Evolutionary conservation across 2,329 filamentous ascomycete genomes (phyloP).

Genomic region (Tolypocladium tundrense): DNA sequence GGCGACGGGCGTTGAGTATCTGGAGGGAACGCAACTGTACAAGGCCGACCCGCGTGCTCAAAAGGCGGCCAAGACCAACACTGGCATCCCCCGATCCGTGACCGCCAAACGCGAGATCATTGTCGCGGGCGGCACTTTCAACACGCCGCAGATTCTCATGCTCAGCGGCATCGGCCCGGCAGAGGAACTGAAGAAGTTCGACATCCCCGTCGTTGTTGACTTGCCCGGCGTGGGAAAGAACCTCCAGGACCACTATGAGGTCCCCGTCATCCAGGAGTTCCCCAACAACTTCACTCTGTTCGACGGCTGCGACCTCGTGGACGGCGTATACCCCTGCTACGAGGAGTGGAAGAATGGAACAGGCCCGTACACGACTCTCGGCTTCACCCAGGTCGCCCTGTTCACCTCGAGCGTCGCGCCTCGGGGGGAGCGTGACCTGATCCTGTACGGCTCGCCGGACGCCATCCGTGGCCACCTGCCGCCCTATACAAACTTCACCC

Average conservation of each 20-base stretch:
- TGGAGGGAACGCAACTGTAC: constrained; percentile 15
- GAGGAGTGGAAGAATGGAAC: neutral
- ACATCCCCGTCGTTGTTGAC: constrained; percentile 33
- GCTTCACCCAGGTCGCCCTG: neutral
- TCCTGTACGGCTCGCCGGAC: neutral
- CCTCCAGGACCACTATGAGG: constrained; percentile 43
- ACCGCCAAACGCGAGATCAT: constrained; percentile 34
- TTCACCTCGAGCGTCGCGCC: neutral
- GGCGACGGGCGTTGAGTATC: constrained; percentile 21
- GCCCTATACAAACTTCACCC: neutral
- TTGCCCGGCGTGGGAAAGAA: constrained; percentile 48
- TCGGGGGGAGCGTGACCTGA: neutral
- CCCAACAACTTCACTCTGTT: constrained; percentile 3
- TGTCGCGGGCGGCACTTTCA: constrained; percentile 36
- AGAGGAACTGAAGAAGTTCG: constrained; percentile 28
- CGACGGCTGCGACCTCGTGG: neutral
- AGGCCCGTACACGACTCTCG: neutral
- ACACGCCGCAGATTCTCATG: constrained; percentile 41
- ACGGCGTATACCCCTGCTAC: neutral
- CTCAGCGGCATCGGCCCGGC: constrained; percentile 37
- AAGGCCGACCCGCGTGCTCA: constrained; percentile 11
- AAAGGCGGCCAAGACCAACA: constrained; percentile 1
- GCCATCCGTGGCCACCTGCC: neutral
- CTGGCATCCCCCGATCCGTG: constrained; percentile 8
- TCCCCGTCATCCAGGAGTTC: constrained; percentile 17